Evolutionary conservation across 805 yeast genomes (phyloP).

Genomic region (Metschnikowia kofuensis): DNA sequence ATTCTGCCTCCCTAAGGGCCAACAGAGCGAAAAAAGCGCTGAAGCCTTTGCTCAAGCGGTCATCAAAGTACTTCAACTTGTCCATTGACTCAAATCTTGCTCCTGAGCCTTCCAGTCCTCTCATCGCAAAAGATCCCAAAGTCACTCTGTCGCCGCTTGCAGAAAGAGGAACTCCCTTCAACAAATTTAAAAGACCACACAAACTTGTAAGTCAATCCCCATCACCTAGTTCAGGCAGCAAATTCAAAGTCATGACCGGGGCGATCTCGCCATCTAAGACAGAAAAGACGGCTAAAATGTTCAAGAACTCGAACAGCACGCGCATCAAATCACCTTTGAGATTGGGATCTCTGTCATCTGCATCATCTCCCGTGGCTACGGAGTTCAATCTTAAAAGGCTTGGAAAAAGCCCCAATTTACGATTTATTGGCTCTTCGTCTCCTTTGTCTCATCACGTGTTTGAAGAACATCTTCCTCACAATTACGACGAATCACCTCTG

Average conservation of each 20-base stretch:
- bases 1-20: too few relatives aligned
- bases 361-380: constrained; percentile 3
- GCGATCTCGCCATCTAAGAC: constrained; percentile 12
- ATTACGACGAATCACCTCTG: constrained; percentile 18
- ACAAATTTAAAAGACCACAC: constrained; percentile 43
- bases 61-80: constrained; percentile 40
- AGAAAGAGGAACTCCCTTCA: constrained; percentile 16
- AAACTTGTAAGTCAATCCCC: constrained; percentile 43
- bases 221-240: constrained; percentile 28
- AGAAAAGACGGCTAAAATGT: constrained; percentile 25
- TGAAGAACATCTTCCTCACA: constrained; percentile 8
- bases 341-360: constrained; percentile 10
- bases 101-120: constrained; percentile 18
- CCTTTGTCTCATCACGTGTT: constrained; percentile 13
- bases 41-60: constrained; percentile 31
- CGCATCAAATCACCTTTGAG: constrained; percentile 33
- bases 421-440: constrained; percentile 17
- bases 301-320: constrained; percentile 32
- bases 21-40: background rate
- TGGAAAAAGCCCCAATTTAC: constrained; percentile 15
- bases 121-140: constrained; percentile 3
- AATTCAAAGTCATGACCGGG: constrained; percentile 12
- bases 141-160: constrained; percentile 16
- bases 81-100: constrained; percentile 32
- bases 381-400: constrained; percentile 13